Conservation (phyloP, 2,329 filamentous ascomycete genomes). For the Colletotrichum aenigma region DNA sequence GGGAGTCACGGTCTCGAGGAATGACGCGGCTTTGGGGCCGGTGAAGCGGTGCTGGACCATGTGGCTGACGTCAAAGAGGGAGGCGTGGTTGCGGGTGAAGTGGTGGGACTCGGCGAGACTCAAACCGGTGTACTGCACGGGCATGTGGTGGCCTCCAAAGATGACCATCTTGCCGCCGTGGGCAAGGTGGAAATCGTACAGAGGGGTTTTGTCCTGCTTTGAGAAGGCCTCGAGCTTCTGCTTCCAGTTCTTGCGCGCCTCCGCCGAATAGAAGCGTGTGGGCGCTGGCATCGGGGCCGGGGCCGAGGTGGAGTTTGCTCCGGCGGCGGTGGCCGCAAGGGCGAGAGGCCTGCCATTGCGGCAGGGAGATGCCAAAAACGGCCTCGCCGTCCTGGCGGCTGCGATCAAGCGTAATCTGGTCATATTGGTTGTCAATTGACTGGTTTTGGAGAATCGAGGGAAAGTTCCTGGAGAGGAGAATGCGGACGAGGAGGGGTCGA, state of each 20-base stretch:
- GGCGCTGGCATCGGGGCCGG: conserved; percentile 1
- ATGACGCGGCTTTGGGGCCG: conserved; percentile 78
- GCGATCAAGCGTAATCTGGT: conserved; percentile 8
- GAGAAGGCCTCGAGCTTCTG: conserved; percentile 24
- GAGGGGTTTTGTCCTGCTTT: conserved; percentile 66
- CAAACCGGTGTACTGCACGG: conserved; percentile 81
- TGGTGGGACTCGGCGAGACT: conserved; percentile 84
- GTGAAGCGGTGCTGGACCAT: conserved; percentile 92
- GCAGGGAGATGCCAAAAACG: background rate
- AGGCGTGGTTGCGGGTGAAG: conserved; percentile 87
- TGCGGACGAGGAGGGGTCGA: background rate
- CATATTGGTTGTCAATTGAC: background rate
- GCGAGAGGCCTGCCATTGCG: conserved; percentile 2
- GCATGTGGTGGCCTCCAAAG: conserved; percentile 94
- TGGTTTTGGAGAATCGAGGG: background rate
- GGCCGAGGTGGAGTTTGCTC: background rate
- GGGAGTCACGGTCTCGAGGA: conserved; percentile 86
- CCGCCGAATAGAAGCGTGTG: conserved; percentile 4
- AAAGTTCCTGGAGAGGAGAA: background rate
- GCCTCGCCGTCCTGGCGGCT: conserved; percentile 8
- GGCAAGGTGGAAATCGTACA: conserved; percentile 79
- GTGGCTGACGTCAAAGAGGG: conserved; percentile 94
- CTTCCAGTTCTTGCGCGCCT: conserved; percentile 17
- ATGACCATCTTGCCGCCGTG: conserved; percentile 92
- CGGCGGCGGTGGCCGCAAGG: background rate